Base-by-base conservation (phyloP, 495 filamentous ascomycete genomes). In the Lepraria neglecta region DNA sequence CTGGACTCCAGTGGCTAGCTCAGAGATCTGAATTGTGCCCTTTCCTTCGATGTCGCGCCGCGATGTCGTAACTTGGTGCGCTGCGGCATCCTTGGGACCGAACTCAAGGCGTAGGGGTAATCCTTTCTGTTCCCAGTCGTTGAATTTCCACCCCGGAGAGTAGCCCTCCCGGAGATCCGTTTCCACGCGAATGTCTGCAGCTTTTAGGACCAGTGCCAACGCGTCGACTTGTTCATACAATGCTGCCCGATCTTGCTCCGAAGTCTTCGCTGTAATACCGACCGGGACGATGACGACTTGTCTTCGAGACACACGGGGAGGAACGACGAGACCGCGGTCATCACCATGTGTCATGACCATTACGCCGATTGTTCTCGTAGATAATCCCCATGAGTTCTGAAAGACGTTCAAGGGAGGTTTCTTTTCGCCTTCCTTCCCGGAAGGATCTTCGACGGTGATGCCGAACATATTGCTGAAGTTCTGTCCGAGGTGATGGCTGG, bases 391-490 rank as follows among this genome's bases (percentile, higher is more conserved):
- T 6, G 90, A 95, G 78, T 98, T 98, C 72, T 98, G 94, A 90
- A 91, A 97, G 30, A 97, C 91, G 67, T 90, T 71, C 59, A 96
- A 73, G 61, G 87, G 82, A 56, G 79, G 74, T 57, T 82, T 80
- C 69, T 79, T 84, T 70, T 92, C 87, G 46, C 85, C 90, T 42
- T 84, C 82, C 73, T 90, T 90, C 54, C 79, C 75, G 56, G 83
- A 78, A 14, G 95, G 95, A 69, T 97, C 91, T 74, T 98, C 92
- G 19, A 98, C 92, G 0, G 87, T 91, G 74, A 98, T 96, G 70
- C 89, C 85, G 74, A 97, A 98, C 94, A 98, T 98, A 74, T 90
- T 96, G 71, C 86, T 88, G 80, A 98, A 97, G 74, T 97, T 96
- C 73, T 96, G 92, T 33, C 94, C 94, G 1, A 98, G 82, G 70